phyloP scores from a whole-genome alignment of 1,139 yeast genomes.

The Zygosaccharomyces sapae region DNA sequence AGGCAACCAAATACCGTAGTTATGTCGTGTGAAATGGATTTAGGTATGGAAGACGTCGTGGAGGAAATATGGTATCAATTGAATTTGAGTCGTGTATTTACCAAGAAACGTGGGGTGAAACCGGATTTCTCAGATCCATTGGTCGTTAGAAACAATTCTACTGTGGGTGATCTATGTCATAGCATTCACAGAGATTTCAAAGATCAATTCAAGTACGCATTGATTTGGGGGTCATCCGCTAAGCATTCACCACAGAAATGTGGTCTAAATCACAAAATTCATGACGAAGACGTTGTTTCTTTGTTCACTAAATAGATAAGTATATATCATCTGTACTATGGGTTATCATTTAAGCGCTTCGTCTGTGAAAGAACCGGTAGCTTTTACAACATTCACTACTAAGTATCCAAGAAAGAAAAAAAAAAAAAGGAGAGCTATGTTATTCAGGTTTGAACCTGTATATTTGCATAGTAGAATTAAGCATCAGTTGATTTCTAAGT shows the following conservation, averaged over 20 bases:
- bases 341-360: neutral
- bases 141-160: constrained; percentile 77
- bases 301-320: constrained; percentile 61
- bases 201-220: constrained; percentile 84
- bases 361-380: neutral
- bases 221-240: constrained; percentile 95
- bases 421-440: neutral
- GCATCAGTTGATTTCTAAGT: constrained; percentile 5
- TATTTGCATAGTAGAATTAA: constrained; percentile 1
- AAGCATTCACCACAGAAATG: constrained; percentile 96
- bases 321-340: constrained; percentile 1
- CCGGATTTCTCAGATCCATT: constrained; percentile 87
- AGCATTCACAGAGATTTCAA: constrained; percentile 90
- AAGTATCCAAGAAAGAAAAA: neutral
- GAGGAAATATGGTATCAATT: constrained; percentile 92
- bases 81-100: constrained; percentile 72
- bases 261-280: constrained; percentile 75
- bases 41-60: constrained; percentile 82
- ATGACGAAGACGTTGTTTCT: constrained; percentile 93
- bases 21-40: constrained; percentile 82
- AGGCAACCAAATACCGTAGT: constrained; percentile 89
- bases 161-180: constrained; percentile 85
- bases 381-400: neutral
- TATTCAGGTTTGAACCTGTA: constrained; percentile 1
- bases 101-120: constrained; percentile 75